Evolutionary conservation across 352 stramenopile species (phyloP), one percentile per base, ranked within the genome.

Genomic region (Thalassiosira pacifica): DNA sequence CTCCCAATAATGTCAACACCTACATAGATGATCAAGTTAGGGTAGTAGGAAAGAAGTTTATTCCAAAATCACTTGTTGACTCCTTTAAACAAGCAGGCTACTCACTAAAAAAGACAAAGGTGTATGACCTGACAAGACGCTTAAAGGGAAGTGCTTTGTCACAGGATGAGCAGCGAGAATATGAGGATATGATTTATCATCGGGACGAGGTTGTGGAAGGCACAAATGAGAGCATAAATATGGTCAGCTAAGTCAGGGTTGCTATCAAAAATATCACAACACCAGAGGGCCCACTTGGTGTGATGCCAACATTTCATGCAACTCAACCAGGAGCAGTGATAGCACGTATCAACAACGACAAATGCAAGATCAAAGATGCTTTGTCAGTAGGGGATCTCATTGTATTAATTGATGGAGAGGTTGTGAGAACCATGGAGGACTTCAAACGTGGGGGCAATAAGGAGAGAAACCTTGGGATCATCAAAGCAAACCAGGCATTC

Each of bases 1-100:
- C 48, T 22, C 48, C 48, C 3, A 19, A 59, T 3, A 3, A 59
- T 24, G 19, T 6, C 6, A 22, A 22, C 8, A 59, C 48, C 8
- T 59, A 59, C 24, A 59, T 19, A 59, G 48, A 59, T 59, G 48
- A 59, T 59, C 48, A 59, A 59, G 48, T 59, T 22, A 22, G 3
- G 8, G 16, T 59, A 19, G 10, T 59, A 24, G 48, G 8, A 22
- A 59, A 59, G 24, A 6, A 6, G 16, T 59, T 59, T 59, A 19
- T 6, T 24, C 48, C 10, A 59, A 22, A 11, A 9, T 24, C 48
- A 6, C 16, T 59, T 19, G 9, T 6, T 19, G 24, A 59, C 16
- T 9, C 48, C 16, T 59, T 59, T 19, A 19, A 59, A 11, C 16
- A 59, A 19, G 48, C 48, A 24, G 48, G 48, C 48, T 59, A 22